These are phyloP conservation scores for Daldinia sp. DNA, from an alignment of 2,329 filamentous ascomycete species.

Conservation along the genomic window DNA sequence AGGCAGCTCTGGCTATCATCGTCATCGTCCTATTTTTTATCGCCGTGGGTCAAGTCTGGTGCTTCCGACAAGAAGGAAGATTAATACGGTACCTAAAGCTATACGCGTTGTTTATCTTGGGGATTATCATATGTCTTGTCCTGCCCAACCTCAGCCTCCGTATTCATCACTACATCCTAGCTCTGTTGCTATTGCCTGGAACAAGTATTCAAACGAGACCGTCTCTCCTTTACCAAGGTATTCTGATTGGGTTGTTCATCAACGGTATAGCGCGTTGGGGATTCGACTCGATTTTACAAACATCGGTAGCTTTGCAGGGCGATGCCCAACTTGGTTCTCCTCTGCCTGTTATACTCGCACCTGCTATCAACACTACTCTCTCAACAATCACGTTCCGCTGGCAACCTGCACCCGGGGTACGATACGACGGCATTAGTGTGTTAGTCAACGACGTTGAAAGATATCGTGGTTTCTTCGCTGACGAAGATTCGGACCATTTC, in stretches of 20 bases:
- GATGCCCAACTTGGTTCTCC: constrained; percentile 70
- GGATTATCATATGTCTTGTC: constrained; percentile 74
- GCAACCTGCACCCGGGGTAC: constrained; percentile 55
- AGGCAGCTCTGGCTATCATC: constrained; percentile 81
- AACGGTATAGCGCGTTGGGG: constrained; percentile 96
- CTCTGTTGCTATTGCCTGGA: constrained; percentile 84
- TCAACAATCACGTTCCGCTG: constrained; percentile 73
- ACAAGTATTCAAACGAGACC: constrained; percentile 89
- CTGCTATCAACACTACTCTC: constrained; percentile 57
- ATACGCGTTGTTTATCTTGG: constrained; percentile 72
- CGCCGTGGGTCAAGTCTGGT: constrained; percentile 79
- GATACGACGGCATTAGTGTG: constrained; percentile 79
- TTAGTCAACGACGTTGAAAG: constrained; percentile 88
- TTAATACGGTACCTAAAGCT: constrained; percentile 80
- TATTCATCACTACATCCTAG: constrained; percentile 92
- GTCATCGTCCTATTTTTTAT: constrained; percentile 74
- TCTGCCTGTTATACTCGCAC: constrained; percentile 63
- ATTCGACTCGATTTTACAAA: constrained; percentile 89
- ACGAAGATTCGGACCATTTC: constrained; percentile 60
- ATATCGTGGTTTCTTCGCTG: constrained; percentile 74
- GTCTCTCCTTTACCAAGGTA: constrained; percentile 84
- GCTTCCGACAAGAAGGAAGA: constrained; percentile 84
- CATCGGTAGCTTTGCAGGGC: constrained; percentile 74
- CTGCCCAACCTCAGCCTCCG: constrained; percentile 82
- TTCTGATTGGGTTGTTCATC: constrained; percentile 89